Conservation (phyloP, 352 stramenopile genomes). For the Phytopythium montanum region DNA sequence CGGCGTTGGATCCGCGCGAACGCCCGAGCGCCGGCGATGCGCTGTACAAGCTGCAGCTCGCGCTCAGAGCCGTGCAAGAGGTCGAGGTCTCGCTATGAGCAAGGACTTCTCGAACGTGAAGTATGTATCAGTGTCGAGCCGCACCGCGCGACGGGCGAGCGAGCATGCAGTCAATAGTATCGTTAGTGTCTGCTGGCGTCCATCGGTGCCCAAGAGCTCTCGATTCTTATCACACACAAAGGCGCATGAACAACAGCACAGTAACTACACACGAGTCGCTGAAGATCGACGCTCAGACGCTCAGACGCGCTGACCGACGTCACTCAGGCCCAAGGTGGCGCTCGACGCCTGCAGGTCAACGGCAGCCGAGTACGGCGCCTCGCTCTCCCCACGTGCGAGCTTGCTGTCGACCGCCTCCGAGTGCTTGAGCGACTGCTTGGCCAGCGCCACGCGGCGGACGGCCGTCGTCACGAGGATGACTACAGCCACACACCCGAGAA, state of each 20-base stretch:
- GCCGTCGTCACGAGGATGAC: slow-evolving; percentile 8
- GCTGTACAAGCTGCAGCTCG: slow-evolving; percentile 30
- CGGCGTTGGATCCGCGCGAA: slow-evolving; percentile 26
- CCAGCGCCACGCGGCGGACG: not conserved
- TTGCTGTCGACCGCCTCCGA: slow-evolving; percentile 19
- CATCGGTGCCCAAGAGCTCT: not conserved
- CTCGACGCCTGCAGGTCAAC: slow-evolving; percentile 7
- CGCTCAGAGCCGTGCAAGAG: slow-evolving; percentile 19
- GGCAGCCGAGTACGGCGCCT: slow-evolving; percentile 18
- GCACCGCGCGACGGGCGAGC: not conserved
- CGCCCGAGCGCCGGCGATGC: slow-evolving; percentile 29
- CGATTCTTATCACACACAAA: not conserved
- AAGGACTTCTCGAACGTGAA: not conserved
- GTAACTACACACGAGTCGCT: not conserved
- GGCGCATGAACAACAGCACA: not conserved
- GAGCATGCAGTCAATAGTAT: not conserved
- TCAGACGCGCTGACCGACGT: slow-evolving; percentile 1
- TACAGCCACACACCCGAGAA: slow-evolving; percentile 9
- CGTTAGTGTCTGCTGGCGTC: not conserved
- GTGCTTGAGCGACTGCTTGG: slow-evolving; percentile 7
- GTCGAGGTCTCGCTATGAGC: slow-evolving; percentile 30
- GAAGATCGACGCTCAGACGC: not conserved
- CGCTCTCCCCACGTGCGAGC: slow-evolving; percentile 9
- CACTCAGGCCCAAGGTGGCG: slow-evolving; percentile 3
- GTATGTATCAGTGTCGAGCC: not conserved